A percentile compares a stretch with the other conserved stretches of the same genome.
These are phyloP conservation scores for Scutellaria baicalensis DNA, from an alignment of 257 asterid genomes.

Conservation along the genomic window DNA sequence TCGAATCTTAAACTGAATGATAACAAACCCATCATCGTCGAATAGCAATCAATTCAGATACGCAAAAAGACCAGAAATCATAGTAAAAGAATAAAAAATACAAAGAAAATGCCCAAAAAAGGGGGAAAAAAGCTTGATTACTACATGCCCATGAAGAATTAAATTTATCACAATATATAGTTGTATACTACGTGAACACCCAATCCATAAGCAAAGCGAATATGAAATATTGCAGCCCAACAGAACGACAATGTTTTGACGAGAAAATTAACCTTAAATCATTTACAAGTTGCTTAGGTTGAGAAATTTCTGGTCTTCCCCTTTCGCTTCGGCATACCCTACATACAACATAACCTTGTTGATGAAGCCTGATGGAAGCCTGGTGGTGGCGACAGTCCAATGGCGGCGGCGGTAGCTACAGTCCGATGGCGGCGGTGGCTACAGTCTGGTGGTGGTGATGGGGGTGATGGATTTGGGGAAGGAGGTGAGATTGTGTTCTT, in stretches of 20 bases:
- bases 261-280: not conserved
- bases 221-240: not conserved
- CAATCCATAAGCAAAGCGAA: constrained; percentile 5
- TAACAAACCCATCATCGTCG: not conserved
- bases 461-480: too few relatives aligned
- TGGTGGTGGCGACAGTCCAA: too few relatives aligned
- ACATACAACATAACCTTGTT: too few relatives aligned
- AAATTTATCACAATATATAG: not conserved
- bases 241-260: not conserved
- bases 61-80: not conserved
- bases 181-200: not conserved
- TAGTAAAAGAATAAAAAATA: not conserved
- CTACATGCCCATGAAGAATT: not conserved
- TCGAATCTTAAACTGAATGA: not conserved
- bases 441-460: too few relatives aligned
- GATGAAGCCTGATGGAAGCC: too few relatives aligned
- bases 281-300: constrained; percentile 9
- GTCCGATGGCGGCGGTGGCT: too few relatives aligned
- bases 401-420: too few relatives aligned
- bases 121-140: not conserved
- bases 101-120: not conserved
- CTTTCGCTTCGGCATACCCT: too few relatives aligned
- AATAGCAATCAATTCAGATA: not conserved
- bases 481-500: too few relatives aligned
- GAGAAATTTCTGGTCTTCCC: not conserved